phyloP scores from a whole-genome alignment of 169 alveolate genomes.

The Eimeria acervulina region DNA sequence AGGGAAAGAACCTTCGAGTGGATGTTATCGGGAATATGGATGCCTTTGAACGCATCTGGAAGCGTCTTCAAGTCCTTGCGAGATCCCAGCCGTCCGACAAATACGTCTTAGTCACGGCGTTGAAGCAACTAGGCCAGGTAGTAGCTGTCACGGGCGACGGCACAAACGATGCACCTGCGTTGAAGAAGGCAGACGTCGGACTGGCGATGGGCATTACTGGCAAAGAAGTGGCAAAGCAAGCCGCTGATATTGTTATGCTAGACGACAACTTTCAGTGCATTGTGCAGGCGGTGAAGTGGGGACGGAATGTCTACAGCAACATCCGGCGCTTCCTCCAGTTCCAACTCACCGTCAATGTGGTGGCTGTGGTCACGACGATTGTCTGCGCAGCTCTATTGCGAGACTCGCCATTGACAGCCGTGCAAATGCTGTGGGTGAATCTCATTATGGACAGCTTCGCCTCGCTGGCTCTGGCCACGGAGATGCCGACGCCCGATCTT shows the following conservation, averaged over 20 bases:
- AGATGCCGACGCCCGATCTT: conserved; percentile 94
- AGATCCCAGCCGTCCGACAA: conserved; percentile 96
- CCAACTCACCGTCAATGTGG: conserved; percentile 94
- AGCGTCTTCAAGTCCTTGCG: conserved; percentile 92
- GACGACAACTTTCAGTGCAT: conserved; percentile 95
- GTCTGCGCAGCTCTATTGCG: conserved; percentile 89
- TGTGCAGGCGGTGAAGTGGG: conserved; percentile 94
- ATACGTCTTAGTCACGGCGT: conserved; percentile 90
- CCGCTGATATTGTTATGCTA: conserved; percentile 94
- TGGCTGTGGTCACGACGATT: conserved; percentile 92
- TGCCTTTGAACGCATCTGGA: conserved; percentile 86
- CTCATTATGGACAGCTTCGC: conserved; percentile 96
- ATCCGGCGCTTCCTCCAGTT: conserved; percentile 95
- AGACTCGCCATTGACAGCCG: conserved; percentile 91
- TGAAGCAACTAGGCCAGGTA: conserved; percentile 88
- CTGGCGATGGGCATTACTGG: conserved; percentile 97
- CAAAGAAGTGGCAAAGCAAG: conserved; percentile 96
- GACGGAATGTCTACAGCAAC: conserved; percentile 94
- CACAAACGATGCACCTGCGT: conserved; percentile 97
- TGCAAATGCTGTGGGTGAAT: conserved; percentile 92
- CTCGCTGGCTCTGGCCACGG: conserved; percentile 96
- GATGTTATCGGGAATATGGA: conserved; percentile 91
- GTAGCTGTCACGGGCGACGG: conserved; percentile 98
- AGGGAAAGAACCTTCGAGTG: conserved; percentile 85
- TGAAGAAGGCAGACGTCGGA: conserved; percentile 96